phyloP scores from a whole-genome alignment of 2,329 filamentous ascomycete species.

The Stagonosporopsis chrysanthemi region DNA sequence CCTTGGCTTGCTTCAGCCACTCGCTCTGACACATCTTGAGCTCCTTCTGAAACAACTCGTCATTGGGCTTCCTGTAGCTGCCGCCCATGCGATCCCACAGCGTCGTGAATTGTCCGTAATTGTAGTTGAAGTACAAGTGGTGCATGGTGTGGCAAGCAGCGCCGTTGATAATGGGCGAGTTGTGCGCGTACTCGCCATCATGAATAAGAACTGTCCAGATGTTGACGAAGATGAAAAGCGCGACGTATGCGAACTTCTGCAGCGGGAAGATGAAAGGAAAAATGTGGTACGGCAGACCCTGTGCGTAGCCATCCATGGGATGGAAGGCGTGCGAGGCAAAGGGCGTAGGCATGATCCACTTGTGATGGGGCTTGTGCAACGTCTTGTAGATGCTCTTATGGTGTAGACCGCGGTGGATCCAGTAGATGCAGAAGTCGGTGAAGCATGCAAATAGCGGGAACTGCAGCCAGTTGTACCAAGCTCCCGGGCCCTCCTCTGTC shows the following conservation, averaged over 20 bases:
- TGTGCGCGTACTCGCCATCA: slow-evolving; percentile 91
- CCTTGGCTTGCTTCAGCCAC: slow-evolving; percentile 78
- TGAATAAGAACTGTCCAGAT: slow-evolving; percentile 97
- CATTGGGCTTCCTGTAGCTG: slow-evolving; percentile 85
- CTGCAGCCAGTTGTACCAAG: slow-evolving; percentile 80
- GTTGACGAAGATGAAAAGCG: slow-evolving; percentile 90
- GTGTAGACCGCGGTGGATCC: slow-evolving; percentile 87
- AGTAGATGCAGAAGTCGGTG: slow-evolving; percentile 90
- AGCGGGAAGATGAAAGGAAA: slow-evolving; percentile 93
- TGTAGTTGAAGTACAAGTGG: slow-evolving; percentile 75
- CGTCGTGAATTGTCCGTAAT: slow-evolving; percentile 94
- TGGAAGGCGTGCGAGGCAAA: slow-evolving; percentile 95
- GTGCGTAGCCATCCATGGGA: slow-evolving; percentile 87
- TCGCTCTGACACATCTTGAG: slow-evolving; percentile 83
- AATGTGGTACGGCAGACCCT: slow-evolving; percentile 89
- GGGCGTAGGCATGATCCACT: slow-evolving; percentile 98
- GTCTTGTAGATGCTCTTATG: slow-evolving; percentile 82
- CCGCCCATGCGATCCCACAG: slow-evolving; percentile 88
- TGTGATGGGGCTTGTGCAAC: slow-evolving; percentile 97
- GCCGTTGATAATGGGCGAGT: slow-evolving; percentile 91
- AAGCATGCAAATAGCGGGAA: slow-evolving; percentile 89
- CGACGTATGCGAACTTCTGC: slow-evolving; percentile 87
- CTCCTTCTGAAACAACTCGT: slow-evolving; percentile 83
- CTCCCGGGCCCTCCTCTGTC: slow-evolving; percentile 75
- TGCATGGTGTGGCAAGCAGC: slow-evolving; percentile 93